Evolutionary conservation across 1,139 yeast species (phyloP).

Genomic region (Kurtzmaniella quercitrusa): DNA sequence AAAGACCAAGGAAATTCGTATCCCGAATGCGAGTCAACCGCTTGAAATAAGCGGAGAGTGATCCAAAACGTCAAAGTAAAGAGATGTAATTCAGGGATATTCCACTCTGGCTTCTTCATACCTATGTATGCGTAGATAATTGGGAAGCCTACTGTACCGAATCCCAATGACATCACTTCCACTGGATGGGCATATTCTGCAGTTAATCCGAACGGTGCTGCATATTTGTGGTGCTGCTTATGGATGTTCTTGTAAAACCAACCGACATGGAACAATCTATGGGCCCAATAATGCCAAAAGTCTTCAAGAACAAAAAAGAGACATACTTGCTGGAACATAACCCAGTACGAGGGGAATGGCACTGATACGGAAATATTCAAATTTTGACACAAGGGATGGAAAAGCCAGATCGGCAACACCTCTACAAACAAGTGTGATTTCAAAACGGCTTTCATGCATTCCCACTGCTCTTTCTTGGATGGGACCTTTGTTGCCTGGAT

Average conservation of each 20-base stretch:
- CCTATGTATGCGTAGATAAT: slow-evolving; percentile 47
- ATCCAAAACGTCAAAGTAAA: slow-evolving; percentile 87
- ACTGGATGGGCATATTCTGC: slow-evolving; percentile 97
- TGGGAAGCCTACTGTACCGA: slow-evolving; percentile 94
- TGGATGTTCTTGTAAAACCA: slow-evolving; percentile 85
- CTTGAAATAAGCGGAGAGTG: slow-evolving; percentile 83
- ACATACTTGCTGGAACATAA: slow-evolving; percentile 60
- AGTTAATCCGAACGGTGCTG: slow-evolving; percentile 94
- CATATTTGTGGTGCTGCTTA: slow-evolving; percentile 94
- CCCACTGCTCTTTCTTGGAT: slow-evolving; percentile 79
- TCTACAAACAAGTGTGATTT: slow-evolving; percentile 86
- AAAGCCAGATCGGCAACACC: slow-evolving; percentile 93
- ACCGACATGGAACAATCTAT: slow-evolving; percentile 82
- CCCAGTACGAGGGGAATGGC: slow-evolving; percentile 69
- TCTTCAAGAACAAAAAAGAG: slow-evolving; percentile 84
- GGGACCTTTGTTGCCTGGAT: slow-evolving; percentile 81
- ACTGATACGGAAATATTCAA: slow-evolving; percentile 73
- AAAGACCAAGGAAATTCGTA: slow-evolving; percentile 96
- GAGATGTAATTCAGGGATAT: slow-evolving; percentile 69
- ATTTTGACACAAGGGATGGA: slow-evolving; percentile 81
- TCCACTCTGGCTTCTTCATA: slow-evolving; percentile 29
- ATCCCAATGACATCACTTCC: slow-evolving; percentile 85
- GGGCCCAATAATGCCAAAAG: slow-evolving; percentile 95
- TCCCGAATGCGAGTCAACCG: slow-evolving; percentile 95
- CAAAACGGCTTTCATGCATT: slow-evolving; percentile 79